phyloP scores from a whole-genome alignment of 148 eudicot genomes.

The Euryodendron excelsum region DNA sequence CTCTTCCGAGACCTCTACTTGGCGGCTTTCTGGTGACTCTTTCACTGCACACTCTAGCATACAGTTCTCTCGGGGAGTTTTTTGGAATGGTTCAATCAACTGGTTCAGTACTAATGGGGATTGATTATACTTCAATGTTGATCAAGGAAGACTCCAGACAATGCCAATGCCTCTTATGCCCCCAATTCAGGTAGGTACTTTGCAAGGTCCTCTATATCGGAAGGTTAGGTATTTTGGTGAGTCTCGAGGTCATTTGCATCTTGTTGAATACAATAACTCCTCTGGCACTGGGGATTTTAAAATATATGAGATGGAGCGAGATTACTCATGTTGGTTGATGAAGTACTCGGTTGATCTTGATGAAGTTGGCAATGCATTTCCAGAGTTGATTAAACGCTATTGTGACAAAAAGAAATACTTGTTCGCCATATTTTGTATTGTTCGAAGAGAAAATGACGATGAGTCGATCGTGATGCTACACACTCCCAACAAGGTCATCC shows the following conservation, averaged over 20 bases:
- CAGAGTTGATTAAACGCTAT: neutral
- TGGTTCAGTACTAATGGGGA: neutral
- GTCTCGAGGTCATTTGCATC: neutral
- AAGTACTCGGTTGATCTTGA: neutral
- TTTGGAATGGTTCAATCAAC: slow-evolving; percentile 10
- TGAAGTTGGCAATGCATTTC: neutral
- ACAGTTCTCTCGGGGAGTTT: neutral
- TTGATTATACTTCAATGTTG: slow-evolving; percentile 2
- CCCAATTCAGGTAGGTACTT: neutral
- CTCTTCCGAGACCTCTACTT: slow-evolving; percentile 14
- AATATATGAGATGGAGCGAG: neutral
- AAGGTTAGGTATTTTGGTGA: neutral
- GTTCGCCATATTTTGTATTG: neutral
- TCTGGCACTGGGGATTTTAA: no score
- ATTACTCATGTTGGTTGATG: slow-evolving; percentile 1
- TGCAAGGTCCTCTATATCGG: neutral
- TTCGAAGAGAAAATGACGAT: neutral
- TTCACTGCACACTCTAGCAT: neutral
- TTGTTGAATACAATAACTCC: slow-evolving; percentile 1
- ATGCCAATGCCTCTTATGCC: slow-evolving; percentile 7
- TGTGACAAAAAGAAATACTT: no score
- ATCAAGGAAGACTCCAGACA: neutral
- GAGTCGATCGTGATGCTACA: neutral
- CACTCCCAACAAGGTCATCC: neutral
- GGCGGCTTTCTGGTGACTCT: neutral